phyloP scores from a whole-genome alignment of 768 basidiomycete species.

The Rubroboletus satanas region DNA sequence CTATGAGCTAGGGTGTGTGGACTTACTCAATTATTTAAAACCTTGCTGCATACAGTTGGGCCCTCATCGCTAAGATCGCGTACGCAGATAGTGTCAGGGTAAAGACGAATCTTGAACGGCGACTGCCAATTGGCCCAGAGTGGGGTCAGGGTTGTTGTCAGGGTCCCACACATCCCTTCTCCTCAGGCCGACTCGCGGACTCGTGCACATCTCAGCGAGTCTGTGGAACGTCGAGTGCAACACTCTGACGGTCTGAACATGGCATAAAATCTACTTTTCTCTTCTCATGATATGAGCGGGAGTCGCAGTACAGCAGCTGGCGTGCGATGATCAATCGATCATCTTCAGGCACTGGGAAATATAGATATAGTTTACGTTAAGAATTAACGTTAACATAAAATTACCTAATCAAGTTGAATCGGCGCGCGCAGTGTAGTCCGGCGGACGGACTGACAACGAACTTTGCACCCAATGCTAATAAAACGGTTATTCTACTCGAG shows the following conservation, averaged over 20 bases:
- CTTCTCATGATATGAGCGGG: background rate
- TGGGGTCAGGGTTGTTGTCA: conserved; percentile 14
- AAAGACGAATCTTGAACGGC: background rate
- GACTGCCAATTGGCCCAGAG: background rate
- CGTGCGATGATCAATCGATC: too few relatives aligned
- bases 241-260: background rate
- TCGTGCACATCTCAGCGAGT: background rate
- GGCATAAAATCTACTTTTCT: too few relatives aligned
- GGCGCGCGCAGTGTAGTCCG: too few relatives aligned
- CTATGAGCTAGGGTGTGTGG: background rate
- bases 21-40: conserved; percentile 23
- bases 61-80: conserved; percentile 20
- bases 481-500: conserved; percentile 27
- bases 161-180: conserved; percentile 8
- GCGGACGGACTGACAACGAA: background rate
- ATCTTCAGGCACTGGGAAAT: background rate
- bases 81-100: conserved; percentile 12
- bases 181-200: background rate
- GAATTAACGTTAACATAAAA: too few relatives aligned
- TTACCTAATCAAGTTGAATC: too few relatives aligned
- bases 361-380: too few relatives aligned
- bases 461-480: conserved; percentile 5
- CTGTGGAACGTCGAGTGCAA: background rate
- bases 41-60: background rate
- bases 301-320: background rate